Percentiles rank a stretch among this genome's conserved stretches.
Conservation (phyloP, 1,139 yeast species). For the Saccharomyces hybrid region DNA sequence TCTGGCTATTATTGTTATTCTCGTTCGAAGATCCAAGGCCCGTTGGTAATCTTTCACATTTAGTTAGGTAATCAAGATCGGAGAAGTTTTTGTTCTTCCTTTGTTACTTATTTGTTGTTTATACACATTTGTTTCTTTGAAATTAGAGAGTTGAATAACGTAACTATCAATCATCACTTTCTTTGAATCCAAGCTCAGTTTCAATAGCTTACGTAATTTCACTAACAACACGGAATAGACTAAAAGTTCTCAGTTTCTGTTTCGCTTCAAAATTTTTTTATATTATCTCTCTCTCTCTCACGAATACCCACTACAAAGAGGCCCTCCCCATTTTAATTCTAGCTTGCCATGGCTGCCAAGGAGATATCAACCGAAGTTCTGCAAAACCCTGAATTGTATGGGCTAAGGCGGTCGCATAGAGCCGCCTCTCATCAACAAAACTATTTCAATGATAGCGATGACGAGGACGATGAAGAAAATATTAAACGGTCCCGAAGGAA, state of each 20-base stretch:
- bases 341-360: constrained; percentile 8
- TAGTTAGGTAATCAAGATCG: not conserved
- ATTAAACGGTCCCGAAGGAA: constrained; percentile 16
- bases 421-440: constrained; percentile 44
- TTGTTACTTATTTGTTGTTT: not conserved
- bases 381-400: constrained; percentile 81
- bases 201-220: constrained; percentile 17
- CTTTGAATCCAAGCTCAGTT: not conserved
- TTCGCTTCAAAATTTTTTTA: not conserved
- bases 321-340: constrained; percentile 4
- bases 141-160: not conserved
- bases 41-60: not conserved
- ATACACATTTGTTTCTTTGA: not conserved
- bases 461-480: constrained; percentile 30
- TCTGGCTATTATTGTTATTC: not conserved
- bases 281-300: not conserved
- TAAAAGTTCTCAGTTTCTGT: not conserved
- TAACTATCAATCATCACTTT: not conserved
- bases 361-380: constrained; percentile 34
- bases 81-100: not conserved
- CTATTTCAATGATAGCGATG: constrained; percentile 31
- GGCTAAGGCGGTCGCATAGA: constrained; percentile 80
- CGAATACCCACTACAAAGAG: not conserved
- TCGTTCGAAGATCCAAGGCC: not conserved
- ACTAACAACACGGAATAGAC: not conserved